phyloP scores from a whole-genome alignment of 2,329 filamentous ascomycete species.

The Reticulascus tulasneorum region DNA sequence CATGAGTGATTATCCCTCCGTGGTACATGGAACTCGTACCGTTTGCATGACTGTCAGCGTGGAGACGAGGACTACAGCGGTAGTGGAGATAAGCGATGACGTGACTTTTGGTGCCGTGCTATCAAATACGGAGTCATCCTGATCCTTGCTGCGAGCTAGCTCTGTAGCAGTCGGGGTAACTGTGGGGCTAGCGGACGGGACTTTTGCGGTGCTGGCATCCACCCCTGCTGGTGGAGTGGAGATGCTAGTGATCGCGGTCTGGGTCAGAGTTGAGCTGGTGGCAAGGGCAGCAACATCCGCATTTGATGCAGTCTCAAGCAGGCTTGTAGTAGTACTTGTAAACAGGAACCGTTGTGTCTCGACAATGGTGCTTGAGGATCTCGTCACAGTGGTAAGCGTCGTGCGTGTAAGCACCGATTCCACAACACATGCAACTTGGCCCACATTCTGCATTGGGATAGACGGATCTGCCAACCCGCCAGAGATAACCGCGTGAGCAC shows the following conservation, averaged over 20 bases:
- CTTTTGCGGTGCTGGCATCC: neutral
- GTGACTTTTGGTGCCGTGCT: neutral
- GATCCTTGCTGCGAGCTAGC: neutral
- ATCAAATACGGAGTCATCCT: neutral
- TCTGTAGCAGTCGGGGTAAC: neutral
- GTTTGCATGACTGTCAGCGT: conserved; percentile 1
- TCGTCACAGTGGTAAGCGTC: neutral
- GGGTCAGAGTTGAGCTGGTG: neutral
- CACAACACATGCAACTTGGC: neutral
- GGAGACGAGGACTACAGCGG: neutral
- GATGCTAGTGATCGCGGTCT: neutral
- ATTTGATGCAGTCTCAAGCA: neutral
- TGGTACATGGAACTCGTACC: neutral
- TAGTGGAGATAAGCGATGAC: neutral
- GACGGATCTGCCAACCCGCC: neutral
- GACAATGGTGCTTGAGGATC: neutral
- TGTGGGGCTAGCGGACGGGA: neutral
- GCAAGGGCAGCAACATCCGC: neutral
- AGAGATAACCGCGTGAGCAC: neutral
- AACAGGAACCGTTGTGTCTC: neutral
- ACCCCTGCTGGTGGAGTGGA: neutral
- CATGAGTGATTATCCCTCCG: neutral
- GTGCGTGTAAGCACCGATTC: neutral
- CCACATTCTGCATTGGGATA: neutral
- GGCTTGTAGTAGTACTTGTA: conserved; percentile 1